phyloP scores from a whole-genome alignment of 805 yeast species.

The Nakazawaea pomicola region DNA sequence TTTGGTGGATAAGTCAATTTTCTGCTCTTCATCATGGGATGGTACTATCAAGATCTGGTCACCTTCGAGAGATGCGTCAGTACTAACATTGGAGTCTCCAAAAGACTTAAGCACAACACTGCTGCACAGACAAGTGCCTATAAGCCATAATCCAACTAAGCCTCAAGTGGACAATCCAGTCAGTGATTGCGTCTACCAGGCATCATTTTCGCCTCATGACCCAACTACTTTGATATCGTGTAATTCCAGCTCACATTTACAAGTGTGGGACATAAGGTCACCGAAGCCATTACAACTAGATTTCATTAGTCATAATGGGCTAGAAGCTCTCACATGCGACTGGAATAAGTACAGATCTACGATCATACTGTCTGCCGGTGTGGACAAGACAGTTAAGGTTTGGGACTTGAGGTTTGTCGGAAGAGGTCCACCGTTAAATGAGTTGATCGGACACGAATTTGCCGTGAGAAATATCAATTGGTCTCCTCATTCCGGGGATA shows the following conservation, averaged over 20 bases:
- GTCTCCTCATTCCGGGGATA: conserved; percentile 82
- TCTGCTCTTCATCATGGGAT: conserved; percentile 89
- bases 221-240: conserved; percentile 65
- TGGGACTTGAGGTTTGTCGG: conserved; percentile 83
- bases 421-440: conserved; percentile 54
- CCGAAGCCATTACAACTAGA: conserved; percentile 57
- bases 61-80: conserved; percentile 50
- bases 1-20: conserved; percentile 41
- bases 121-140: conserved; percentile 16
- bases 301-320: conserved; percentile 70
- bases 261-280: conserved; percentile 77
- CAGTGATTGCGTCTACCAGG: conserved; percentile 69
- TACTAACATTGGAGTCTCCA: conserved; percentile 46
- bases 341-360: conserved; percentile 86
- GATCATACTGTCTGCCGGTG: conserved; percentile 85
- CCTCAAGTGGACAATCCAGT: conserved; percentile 27
- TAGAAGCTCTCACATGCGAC: conserved; percentile 77
- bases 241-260: conserved; percentile 68
- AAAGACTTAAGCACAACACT: conserved; percentile 24
- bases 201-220: conserved; percentile 80
- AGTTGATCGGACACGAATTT: conserved; percentile 79
- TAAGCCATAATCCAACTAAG: conserved; percentile 14
- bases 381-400: conserved; percentile 74
- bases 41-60: conserved; percentile 81
- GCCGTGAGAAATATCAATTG: conserved; percentile 81